Conservation (phyloP, 495 filamentous ascomycete species). For the Bryoglossum gracile region DNA sequence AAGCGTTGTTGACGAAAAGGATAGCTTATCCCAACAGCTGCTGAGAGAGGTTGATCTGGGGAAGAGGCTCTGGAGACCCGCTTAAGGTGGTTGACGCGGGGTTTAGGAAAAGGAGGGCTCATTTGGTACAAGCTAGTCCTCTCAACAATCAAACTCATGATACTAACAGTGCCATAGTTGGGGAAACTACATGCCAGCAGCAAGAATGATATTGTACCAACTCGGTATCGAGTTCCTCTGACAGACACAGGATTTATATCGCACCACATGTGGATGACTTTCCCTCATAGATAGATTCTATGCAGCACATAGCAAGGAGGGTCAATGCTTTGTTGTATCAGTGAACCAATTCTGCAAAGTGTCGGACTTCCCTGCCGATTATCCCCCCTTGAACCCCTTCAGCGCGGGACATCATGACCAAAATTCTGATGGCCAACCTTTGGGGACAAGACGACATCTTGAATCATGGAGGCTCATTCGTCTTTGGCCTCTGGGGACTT, state of each 20-base stretch:
- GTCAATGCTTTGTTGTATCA: constrained; percentile 36
- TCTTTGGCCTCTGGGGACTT: constrained; percentile 34
- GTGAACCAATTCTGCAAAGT: constrained; percentile 35
- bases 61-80: constrained; percentile 33
- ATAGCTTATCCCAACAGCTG: constrained; percentile 35
- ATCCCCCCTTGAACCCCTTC: constrained; percentile 36
- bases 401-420: constrained; percentile 24
- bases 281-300: constrained; percentile 33
- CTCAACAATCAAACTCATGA: not conserved
- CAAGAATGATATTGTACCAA: constrained; percentile 35
- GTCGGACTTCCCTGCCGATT: constrained; percentile 36
- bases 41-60: constrained; percentile 36
- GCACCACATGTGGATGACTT: no score
- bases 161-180: constrained; percentile 22
- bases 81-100: constrained; percentile 35
- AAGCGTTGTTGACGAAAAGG: constrained; percentile 1
- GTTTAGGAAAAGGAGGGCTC: constrained; percentile 34
- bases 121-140: constrained; percentile 29
- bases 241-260: no score
- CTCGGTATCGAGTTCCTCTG: constrained; percentile 33
- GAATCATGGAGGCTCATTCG: constrained; percentile 33
- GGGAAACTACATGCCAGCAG: constrained; percentile 41
- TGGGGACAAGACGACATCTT: constrained; percentile 33
- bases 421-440: no score
- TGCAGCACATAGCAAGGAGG: constrained; percentile 41